Conservation (phyloP, 495 filamentous ascomycete species). For the Trichodelitschia bisporula region DNA sequence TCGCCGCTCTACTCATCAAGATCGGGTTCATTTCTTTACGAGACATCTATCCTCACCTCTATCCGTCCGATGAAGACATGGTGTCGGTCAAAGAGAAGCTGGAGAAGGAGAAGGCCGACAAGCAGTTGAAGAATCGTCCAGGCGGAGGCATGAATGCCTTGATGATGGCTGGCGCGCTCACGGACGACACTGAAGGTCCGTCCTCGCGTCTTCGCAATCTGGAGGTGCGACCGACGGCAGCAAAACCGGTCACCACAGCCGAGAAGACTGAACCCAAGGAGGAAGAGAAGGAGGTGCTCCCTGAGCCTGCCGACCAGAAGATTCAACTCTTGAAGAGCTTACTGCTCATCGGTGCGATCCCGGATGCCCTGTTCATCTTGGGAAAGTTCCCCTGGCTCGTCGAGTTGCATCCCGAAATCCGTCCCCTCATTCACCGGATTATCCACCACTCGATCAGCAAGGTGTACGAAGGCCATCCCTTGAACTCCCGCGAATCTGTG, state of each 20-base stretch:
- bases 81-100: constrained; percentile 30
- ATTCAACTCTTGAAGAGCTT: constrained; percentile 60
- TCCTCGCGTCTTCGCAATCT: constrained; percentile 7
- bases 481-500: constrained; percentile 16
- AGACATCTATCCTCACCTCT: constrained; percentile 82
- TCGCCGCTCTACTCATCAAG: constrained; percentile 82
- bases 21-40: constrained; percentile 89
- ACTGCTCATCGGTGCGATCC: constrained; percentile 73
- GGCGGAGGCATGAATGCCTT: constrained; percentile 59
- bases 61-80: constrained; percentile 69
- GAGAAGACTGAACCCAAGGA: constrained; percentile 25
- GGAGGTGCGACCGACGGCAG: constrained; percentile 4
- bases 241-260: constrained; percentile 21
- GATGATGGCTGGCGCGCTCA: constrained; percentile 63
- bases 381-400: constrained; percentile 81
- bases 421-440: constrained; percentile 60
- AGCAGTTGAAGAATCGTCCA: constrained; percentile 37
- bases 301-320: constrained; percentile 65
- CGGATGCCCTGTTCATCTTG: constrained; percentile 79
- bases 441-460: constrained; percentile 52
- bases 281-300: constrained; percentile 34
- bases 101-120: constrained; percentile 55
- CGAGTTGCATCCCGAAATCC: constrained; percentile 54
- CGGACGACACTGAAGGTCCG: constrained; percentile 41
- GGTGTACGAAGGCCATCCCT: constrained; percentile 31